Evolutionary conservation across 371 early-diverging fungal species (phyloP).

Genomic region (Actinomortierella wolfii): DNA sequence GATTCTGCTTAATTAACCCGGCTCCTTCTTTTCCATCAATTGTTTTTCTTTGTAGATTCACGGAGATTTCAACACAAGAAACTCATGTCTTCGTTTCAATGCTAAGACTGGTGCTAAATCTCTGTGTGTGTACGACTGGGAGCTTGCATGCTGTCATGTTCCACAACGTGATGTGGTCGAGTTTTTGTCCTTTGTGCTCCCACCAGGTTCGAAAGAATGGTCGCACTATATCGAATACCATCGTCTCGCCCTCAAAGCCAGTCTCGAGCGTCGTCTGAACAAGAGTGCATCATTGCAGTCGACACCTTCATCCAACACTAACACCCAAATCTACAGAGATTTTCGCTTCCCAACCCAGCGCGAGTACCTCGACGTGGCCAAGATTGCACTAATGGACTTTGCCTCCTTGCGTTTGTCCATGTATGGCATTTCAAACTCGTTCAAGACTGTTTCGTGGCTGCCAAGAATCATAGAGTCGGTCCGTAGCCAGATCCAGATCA

Average conservation of each 20-base stretch:
- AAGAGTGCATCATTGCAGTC: neutral
- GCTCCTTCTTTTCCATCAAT: neutral
- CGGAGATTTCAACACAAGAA: conserved; percentile 43
- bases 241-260: conserved; percentile 31
- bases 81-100: conserved; percentile 33
- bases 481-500: conserved; percentile 19
- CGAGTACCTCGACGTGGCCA: conserved; percentile 38
- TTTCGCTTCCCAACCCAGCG: conserved; percentile 19
- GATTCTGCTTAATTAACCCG: neutral
- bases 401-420: conserved; percentile 36
- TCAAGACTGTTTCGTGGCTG: conserved; percentile 40
- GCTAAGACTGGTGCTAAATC: conserved; percentile 19
- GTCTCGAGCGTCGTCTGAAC: conserved; percentile 2
- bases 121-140: conserved; percentile 43
- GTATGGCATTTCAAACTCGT: conserved; percentile 41
- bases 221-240: conserved; percentile 45
- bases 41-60: conserved; percentile 19
- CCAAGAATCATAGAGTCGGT: conserved; percentile 26
- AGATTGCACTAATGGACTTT: conserved; percentile 43
- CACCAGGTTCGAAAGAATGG: conserved; percentile 39
- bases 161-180: conserved; percentile 46
- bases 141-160: conserved; percentile 42
- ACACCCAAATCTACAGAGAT: neutral
- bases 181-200: conserved; percentile 43
- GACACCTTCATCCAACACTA: neutral